These are phyloP conservation scores for Platanthera zijinensis DNA, from an alignment of 106 monocot genomes.

Conservation along the genomic window DNA sequence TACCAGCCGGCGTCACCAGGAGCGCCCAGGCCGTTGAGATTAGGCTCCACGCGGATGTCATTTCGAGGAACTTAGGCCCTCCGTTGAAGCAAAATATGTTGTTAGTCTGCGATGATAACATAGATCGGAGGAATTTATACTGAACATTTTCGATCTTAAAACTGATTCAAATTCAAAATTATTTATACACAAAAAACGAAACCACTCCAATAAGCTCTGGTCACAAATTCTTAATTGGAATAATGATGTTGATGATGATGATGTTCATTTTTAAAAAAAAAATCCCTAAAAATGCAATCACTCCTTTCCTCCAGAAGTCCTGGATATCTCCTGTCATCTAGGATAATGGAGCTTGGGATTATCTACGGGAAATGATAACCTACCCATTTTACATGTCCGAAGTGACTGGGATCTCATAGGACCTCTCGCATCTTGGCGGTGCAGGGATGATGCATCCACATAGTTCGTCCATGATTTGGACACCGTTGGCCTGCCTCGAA, in stretches of 20 bases:
- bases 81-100: conserved; percentile 33
- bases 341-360: too few relatives aligned
- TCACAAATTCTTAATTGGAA: too few relatives aligned
- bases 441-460: conserved; percentile 65
- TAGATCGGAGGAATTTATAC: neutral
- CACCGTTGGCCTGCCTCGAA: conserved; percentile 10
- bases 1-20: conserved; percentile 82
- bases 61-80: conserved; percentile 50
- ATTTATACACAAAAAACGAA: too few relatives aligned
- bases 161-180: too few relatives aligned
- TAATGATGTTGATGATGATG: too few relatives aligned
- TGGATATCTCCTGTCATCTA: too few relatives aligned
- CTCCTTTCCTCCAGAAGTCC: too few relatives aligned
- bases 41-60: conserved; percentile 77
- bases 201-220: too few relatives aligned
- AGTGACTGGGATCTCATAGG: conserved; percentile 29
- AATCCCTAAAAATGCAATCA: too few relatives aligned
- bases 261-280: too few relatives aligned
- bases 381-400: conserved; percentile 45
- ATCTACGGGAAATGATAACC: too few relatives aligned
- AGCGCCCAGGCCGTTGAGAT: conserved; percentile 71
- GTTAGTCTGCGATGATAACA: conserved; percentile 34
- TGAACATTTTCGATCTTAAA: too few relatives aligned
- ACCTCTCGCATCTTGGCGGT: conserved; percentile 43
- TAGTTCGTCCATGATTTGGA: conserved; percentile 55